phyloP scores from a whole-genome alignment of 2,329 filamentous ascomycete genomes.

The Fusarium sororula region DNA sequence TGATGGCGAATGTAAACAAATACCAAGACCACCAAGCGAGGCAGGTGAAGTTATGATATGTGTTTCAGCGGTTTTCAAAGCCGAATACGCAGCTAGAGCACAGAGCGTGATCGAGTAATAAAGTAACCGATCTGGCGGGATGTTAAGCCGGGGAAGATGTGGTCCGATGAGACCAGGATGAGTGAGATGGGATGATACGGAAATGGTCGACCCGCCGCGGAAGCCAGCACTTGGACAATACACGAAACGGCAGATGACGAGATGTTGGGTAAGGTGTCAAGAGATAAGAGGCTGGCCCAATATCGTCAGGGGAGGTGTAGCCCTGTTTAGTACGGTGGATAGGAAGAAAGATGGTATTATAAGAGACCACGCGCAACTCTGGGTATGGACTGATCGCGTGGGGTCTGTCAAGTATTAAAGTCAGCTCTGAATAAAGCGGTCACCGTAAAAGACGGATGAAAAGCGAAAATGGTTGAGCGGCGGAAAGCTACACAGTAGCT shows the following conservation, averaged over 20 bases:
- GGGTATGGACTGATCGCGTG: conserved; percentile 22
- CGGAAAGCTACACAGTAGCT: conserved; percentile 4
- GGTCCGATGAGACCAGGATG: conserved; percentile 43
- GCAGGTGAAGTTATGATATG: conserved; percentile 27
- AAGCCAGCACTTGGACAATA: conserved; percentile 37
- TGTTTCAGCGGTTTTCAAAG: conserved; percentile 22
- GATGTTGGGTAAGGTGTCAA: conserved; percentile 5
- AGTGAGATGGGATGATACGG: conserved; percentile 36
- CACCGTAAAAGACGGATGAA: conserved; percentile 20
- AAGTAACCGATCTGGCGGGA: conserved; percentile 38
- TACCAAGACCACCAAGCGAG: conserved; percentile 2
- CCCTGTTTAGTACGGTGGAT: neutral
- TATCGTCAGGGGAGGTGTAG: neutral
- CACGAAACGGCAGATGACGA: conserved; percentile 14
- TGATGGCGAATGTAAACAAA: neutral
- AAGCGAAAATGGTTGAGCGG: conserved; percentile 9
- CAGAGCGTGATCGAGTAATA: conserved; percentile 31
- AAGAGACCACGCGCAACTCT: conserved; percentile 1
- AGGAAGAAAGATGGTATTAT: neutral
- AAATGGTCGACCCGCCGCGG: conserved; percentile 19
- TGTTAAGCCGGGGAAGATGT: conserved; percentile 30
- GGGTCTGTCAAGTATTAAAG: conserved; percentile 17
- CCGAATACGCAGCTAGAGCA: conserved; percentile 29
- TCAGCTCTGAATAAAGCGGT: conserved; percentile 37
- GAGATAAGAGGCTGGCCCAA: conserved; percentile 1